phyloP scores from a whole-genome alignment of 441 rosid genomes.

The Populus hybrid region DNA sequence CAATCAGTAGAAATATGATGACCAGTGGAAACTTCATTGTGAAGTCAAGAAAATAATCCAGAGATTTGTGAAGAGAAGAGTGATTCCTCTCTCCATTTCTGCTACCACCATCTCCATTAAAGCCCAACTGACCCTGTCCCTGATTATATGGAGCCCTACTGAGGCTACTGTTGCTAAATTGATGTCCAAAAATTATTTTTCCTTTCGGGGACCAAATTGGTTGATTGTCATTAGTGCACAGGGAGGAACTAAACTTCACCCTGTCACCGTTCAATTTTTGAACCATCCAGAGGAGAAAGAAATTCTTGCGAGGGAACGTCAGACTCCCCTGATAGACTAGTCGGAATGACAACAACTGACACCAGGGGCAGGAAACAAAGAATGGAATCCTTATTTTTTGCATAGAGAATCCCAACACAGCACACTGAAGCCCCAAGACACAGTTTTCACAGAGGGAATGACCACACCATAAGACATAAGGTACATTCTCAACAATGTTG shows the following conservation, averaged over 20 bases:
- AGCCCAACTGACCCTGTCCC: constrained; percentile 21
- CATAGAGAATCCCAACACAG: constrained; percentile 23
- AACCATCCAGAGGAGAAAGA: constrained; percentile 74
- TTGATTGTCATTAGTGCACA: constrained; percentile 23
- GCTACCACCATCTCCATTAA: constrained; percentile 24
- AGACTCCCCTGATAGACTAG: constrained; percentile 51
- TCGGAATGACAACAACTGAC: constrained; percentile 56
- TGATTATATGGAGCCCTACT: constrained; percentile 20
- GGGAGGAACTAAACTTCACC: constrained; percentile 20
- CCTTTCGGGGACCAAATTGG: constrained; percentile 25
- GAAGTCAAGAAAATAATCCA: constrained; percentile 51
- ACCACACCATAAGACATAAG: constrained; percentile 80
- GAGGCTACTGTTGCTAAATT: constrained; percentile 13
- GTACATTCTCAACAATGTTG: constrained; percentile 70
- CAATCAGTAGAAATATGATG: constrained; percentile 51
- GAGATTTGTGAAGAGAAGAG: constrained; percentile 33
- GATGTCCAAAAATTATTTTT: neutral
- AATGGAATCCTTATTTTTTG: constrained; percentile 69
- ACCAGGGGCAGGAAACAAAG: constrained; percentile 79
- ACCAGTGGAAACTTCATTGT: constrained; percentile 63
- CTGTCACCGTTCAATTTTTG: constrained; percentile 57
- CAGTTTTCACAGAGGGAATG: constrained; percentile 72
- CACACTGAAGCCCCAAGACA: constrained; percentile 59
- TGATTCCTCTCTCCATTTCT: constrained; percentile 10
- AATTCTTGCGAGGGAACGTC: constrained; percentile 69